Percentiles rank a stretch among this genome's conserved stretches.
Evolutionary conservation across 768 basidiomycete species (phyloP).

Genomic region (Tylopilus sp.): DNA sequence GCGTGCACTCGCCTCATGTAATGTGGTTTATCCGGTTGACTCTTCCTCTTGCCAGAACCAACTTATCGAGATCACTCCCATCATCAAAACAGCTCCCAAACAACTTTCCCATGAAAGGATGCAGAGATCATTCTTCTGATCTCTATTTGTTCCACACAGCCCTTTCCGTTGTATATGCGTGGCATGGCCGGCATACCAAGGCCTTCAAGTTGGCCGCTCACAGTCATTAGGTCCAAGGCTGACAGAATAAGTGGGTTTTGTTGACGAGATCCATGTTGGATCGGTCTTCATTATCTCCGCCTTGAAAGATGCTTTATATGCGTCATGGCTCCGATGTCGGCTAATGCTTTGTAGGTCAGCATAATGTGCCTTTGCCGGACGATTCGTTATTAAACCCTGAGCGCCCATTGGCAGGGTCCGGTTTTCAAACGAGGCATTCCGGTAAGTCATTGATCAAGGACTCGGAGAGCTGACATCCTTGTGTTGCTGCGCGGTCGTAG

Average conservation of each 20-base stretch:
- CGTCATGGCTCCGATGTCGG: conserved; percentile 1
- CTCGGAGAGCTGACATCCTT: neutral
- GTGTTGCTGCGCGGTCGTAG: neutral
- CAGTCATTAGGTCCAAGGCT: conserved; percentile 3
- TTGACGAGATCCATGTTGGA: neutral
- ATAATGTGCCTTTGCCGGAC: neutral
- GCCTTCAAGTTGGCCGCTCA: neutral
- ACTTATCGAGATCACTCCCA: conserved; percentile 6
- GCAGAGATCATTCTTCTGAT: neutral
- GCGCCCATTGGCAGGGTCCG: conserved; percentile 12
- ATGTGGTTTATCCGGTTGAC: conserved; percentile 1
- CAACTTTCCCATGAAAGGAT: neutral
- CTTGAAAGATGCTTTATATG: neutral
- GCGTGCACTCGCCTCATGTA: conserved; percentile 9
- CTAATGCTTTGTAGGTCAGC: neutral
- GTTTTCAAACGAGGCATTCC: conserved; percentile 19
- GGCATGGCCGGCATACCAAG: neutral
- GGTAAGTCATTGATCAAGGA: conserved; percentile 13
- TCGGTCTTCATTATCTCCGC: conserved; percentile 4
- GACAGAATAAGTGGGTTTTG: neutral
- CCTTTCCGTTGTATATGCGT: too few species aligned
- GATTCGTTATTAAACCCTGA: neutral
- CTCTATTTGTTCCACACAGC: neutral
- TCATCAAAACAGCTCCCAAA: neutral
- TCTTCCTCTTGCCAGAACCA: neutral